Evolutionary conservation across 768 basidiomycete genomes (phyloP).

Genomic region (Phlegmacium glaucopus): DNA sequence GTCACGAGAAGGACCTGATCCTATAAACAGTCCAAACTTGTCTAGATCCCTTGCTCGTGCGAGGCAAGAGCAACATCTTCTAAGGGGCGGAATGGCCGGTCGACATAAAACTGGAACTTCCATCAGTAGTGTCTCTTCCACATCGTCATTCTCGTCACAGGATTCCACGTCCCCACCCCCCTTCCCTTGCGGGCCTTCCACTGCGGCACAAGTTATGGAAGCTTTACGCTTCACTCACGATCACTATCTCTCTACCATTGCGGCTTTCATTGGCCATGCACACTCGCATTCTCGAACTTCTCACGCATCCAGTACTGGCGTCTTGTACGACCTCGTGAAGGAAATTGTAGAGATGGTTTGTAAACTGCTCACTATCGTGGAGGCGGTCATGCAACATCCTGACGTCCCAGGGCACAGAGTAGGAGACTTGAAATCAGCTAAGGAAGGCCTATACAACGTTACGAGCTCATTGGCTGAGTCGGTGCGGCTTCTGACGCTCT

Average conservation of each 20-base stretch:
- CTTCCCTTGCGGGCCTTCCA: constrained; percentile 74
- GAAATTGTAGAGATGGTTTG: constrained; percentile 94
- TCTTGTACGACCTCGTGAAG: constrained; percentile 92
- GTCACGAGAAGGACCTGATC: constrained; percentile 16
- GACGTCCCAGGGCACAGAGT: constrained; percentile 64
- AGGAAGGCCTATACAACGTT: constrained; percentile 80
- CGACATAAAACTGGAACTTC: constrained; percentile 50
- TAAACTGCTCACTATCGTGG: constrained; percentile 87
- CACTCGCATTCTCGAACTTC: constrained; percentile 88
- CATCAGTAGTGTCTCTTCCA: constrained; percentile 68
- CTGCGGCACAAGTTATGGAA: constrained; percentile 65
- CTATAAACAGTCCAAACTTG: constrained; percentile 11
- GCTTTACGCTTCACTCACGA: constrained; percentile 85
- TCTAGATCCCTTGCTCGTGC: constrained; percentile 19
- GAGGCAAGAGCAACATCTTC: constrained; percentile 37
- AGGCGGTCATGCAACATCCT: constrained; percentile 78
- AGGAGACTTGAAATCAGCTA: constrained; percentile 62
- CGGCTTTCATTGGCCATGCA: constrained; percentile 96
- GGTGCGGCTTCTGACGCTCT: constrained; percentile 70
- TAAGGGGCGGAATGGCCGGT: constrained; percentile 30
- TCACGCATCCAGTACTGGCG: constrained; percentile 90
- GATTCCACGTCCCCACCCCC: constrained; percentile 50
- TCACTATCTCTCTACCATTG: constrained; percentile 88
- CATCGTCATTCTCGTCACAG: constrained; percentile 65
- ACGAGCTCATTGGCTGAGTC: constrained; percentile 87